A percentile compares a stretch with the other conserved stretches of the same genome.
These are phyloP conservation scores for Adansonia digitata DNA, from an alignment of 345 rosid species.

Conservation along the genomic window DNA sequence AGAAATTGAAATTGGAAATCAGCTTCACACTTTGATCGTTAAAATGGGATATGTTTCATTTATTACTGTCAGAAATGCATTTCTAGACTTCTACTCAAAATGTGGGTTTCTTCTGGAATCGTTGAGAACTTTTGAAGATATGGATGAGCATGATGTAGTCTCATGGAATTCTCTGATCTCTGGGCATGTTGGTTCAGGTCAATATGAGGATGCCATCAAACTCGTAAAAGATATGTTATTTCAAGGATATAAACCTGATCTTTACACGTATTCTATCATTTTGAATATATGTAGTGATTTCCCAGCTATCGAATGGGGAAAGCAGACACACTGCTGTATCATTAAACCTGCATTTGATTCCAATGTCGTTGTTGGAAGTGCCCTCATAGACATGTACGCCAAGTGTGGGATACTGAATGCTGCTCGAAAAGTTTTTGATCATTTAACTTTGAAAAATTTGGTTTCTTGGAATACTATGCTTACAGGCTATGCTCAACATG, in stretches of 20 bases:
- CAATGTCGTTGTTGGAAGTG: conserved; percentile 27
- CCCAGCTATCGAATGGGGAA: conserved; percentile 32
- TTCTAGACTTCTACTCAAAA: conserved; percentile 34
- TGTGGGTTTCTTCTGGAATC: conserved; percentile 23
- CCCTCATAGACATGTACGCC: conserved; percentile 35
- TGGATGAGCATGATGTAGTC: conserved; percentile 27
- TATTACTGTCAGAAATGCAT: conserved; percentile 21
- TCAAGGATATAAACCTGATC: conserved; percentile 19
- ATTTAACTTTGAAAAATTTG: conserved; percentile 23
- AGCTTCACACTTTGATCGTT: conserved; percentile 28
- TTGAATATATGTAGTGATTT: conserved; percentile 20
- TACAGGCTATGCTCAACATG: conserved; percentile 34
- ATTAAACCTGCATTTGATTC: conserved; percentile 29
- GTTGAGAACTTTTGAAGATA: conserved; percentile 22
- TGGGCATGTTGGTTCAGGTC: conserved; percentile 26
- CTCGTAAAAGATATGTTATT: conserved; percentile 22
- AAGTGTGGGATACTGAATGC: conserved; percentile 29
- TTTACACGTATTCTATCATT: conserved; percentile 27
- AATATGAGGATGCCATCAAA: conserved; percentile 17
- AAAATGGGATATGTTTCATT: conserved; percentile 27
- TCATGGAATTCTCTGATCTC: conserved; percentile 32
- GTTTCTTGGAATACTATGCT: conserved; percentile 35
- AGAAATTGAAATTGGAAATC: conserved; percentile 22
- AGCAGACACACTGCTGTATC: conserved; percentile 31
- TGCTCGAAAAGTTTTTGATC: conserved; percentile 31